A percentile compares a stretch with the other conserved stretches of the same genome.
Evolutionary conservation across 202 grass and related monocot genomes (phyloP).

Genomic region (Cymbopogon flexuosus): DNA sequence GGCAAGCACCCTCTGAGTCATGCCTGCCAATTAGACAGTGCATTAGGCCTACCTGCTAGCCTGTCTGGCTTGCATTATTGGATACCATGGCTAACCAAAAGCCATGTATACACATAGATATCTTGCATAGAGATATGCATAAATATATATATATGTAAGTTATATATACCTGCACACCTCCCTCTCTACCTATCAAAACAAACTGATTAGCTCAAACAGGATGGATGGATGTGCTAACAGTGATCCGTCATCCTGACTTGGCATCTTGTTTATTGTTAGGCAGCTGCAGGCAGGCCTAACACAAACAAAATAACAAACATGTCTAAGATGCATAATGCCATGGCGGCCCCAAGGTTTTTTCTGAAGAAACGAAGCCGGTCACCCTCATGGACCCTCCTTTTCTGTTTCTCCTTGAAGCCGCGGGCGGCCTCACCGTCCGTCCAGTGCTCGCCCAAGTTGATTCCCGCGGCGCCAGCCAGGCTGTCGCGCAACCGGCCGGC

Average conservation of each 20-base stretch:
- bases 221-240: neutral
- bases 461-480: constrained; percentile 28
- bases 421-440: constrained; percentile 11
- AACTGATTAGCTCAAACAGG: neutral
- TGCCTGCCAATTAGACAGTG: constrained; percentile 32
- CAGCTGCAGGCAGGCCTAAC: neutral
- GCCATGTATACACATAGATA: neutral
- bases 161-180: neutral
- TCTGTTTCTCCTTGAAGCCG: neutral
- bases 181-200: neutral
- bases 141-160: neutral
- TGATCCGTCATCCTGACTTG: constrained; percentile 13
- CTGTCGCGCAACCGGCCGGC: constrained; percentile 26
- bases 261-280: constrained; percentile 36
- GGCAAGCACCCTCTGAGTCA: constrained; percentile 19
- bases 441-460: constrained; percentile 3
- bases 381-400: neutral
- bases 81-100: neutral
- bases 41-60: constrained; percentile 45
- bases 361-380: neutral
- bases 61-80: constrained; percentile 43
- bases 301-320: neutral
- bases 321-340: neutral
- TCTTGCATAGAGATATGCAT: neutral
- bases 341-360: neutral